Evolutionary conservation across 2,329 filamentous ascomycete species (phyloP).

Genomic region (Botryotinia narcissicola): DNA sequence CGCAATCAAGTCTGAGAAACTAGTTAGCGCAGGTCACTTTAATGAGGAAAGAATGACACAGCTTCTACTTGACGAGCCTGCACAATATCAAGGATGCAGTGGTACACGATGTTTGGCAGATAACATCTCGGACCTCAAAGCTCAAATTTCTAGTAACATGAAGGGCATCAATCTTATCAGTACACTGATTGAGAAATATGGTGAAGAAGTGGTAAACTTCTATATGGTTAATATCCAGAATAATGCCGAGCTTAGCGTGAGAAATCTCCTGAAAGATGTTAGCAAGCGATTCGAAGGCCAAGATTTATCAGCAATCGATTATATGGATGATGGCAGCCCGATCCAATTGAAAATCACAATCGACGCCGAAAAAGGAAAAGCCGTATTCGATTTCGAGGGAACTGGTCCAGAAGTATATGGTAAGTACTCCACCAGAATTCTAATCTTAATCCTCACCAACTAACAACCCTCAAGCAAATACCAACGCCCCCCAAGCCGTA

Average conservation of each 20-base stretch:
- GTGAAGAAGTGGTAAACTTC: conserved; percentile 72
- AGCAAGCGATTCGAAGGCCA: conserved; percentile 65
- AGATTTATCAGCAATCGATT: conserved; percentile 72
- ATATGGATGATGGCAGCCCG: conserved; percentile 83
- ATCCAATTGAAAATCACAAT: conserved; percentile 75
- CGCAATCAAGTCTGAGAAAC: conserved; percentile 62
- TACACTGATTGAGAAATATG: conserved; percentile 73
- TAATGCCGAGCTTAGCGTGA: conserved; percentile 75
- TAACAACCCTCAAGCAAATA: conserved; percentile 51
- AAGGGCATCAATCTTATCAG: conserved; percentile 79
- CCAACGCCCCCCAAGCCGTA: conserved; percentile 78
- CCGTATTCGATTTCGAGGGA: conserved; percentile 74
- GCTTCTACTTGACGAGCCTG: conserved; percentile 69
- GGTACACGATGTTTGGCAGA: conserved; percentile 78
- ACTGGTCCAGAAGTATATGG: conserved; percentile 78
- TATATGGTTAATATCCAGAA: conserved; percentile 83
- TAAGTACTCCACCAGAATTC: conserved; percentile 34
- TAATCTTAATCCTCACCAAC: background rate
- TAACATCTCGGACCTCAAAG: conserved; percentile 83
- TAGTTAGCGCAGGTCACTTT: conserved; percentile 75
- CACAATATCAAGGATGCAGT: conserved; percentile 70
- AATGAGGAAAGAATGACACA: conserved; percentile 74
- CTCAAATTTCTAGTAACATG: conserved; percentile 82
- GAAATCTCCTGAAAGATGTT: conserved; percentile 70
- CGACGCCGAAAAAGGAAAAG: conserved; percentile 69